phyloP scores from a whole-genome alignment of 768 basidiomycete species.

The Mycena vulgaris region DNA sequence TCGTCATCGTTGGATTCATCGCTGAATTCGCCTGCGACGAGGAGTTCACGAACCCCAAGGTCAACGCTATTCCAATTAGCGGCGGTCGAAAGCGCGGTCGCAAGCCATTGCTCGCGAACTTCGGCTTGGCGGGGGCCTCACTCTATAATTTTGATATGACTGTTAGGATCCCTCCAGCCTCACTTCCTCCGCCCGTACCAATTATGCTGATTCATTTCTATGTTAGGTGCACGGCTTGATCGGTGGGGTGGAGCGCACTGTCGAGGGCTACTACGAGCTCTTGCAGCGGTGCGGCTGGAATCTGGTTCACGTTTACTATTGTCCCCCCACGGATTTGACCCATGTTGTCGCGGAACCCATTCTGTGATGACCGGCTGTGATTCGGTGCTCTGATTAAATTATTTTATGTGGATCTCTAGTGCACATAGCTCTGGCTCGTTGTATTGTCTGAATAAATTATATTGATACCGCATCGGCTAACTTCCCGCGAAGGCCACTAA shows the following conservation, averaged over 20 bases:
- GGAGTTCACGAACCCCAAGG: neutral
- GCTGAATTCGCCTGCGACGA: constrained; percentile 11
- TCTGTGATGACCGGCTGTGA: no score
- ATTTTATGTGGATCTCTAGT: no score
- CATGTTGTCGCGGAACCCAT: constrained; percentile 8
- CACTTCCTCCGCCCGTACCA: no score
- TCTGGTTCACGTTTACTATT: neutral
- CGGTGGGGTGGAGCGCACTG: constrained; percentile 14
- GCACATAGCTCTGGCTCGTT: no score
- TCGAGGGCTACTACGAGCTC: neutral
- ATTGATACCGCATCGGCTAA: no score
- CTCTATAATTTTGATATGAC: constrained; percentile 7
- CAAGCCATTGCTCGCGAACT: neutral
- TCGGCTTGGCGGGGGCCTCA: neutral
- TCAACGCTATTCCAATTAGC: neutral
- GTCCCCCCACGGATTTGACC: neutral
- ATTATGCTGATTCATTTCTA: no score
- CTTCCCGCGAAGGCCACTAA: no score
- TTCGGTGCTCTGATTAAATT: no score
- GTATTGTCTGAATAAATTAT: no score
- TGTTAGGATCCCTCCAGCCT: neutral
- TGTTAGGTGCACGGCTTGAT: constrained; percentile 20
- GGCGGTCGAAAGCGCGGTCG: neutral
- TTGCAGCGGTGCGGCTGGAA: neutral
- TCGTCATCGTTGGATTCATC: constrained; percentile 28